Evolutionary conservation across 495 filamentous ascomycete species (phyloP), one percentile per base, ranked within the genome.

Genomic region (Cudoniella acicularis): DNA sequence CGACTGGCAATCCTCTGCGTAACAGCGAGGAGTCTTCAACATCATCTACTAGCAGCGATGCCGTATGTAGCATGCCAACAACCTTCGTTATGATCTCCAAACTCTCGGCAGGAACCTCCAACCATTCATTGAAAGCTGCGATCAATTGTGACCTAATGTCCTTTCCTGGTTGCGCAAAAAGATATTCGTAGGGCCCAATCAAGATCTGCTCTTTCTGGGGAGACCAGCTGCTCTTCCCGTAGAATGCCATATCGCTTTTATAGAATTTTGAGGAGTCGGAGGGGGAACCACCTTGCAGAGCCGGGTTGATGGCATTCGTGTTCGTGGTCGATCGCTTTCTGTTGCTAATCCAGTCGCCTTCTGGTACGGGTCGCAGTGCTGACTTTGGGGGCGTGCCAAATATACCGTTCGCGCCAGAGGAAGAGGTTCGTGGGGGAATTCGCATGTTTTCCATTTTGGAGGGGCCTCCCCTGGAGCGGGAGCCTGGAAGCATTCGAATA

Each of bases 11-110:
- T 23, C 94, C 95, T 59, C 94, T 86, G 20, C 94, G 86, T 22
- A 99, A 84, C 48, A 85, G 64, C 3, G 90, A 95, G 52, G 77
- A 85, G 73, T 99, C 90, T 74, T 95, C 88, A 16, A 93, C 90
- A 69, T 95, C 94, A 69, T 98, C 94, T 62, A 98, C 85, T 74
- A 98, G 80, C 36, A 98, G 78, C 1, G 91, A 96, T 17, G 94
- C 86, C 2, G 92, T 96, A 69, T 98, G 94, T 26, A 98, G 80
- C 92, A 96, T 96, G 48, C 85, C 86, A 22, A 98, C 83, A 11
- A 96, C 92, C 59, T 85, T 87, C 18, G 86, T 93, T 66, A 98
- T 96, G 25, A 96, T 81, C 50, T 79, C 83, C 61, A 98, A 75
- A 52, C 84, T 87, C 59, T 85, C 83, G 9, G 80, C 64, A 0